Evolutionary conservation across 352 stramenopile genomes (phyloP), one percentile per base, ranked within the genome.

Genomic region (Phytophthora fragariaefolia): DNA sequence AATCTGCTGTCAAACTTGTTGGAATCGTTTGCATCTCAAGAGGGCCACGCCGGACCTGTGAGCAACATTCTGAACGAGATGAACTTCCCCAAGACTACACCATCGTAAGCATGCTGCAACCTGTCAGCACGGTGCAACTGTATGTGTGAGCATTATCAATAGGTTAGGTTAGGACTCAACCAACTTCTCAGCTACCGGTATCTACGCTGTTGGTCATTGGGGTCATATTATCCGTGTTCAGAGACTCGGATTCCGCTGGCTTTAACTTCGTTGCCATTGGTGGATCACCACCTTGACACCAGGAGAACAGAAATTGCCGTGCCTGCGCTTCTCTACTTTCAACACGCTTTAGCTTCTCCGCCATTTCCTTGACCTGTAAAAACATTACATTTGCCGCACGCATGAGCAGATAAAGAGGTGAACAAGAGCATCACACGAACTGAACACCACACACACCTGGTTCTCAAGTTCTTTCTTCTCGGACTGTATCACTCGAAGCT

Each of bases 1-100:
- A 90, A 96, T 66, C 54, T 96, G 70, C 63, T 96, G 42, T 88
- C 85, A 0, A 94, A 93, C 56, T 66, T 96, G 49, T 69, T 96
- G 17, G 87, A 93, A 53, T 95, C 85, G 8, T 79, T 96, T 38
- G 85, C 84, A 20, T 90, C 84, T 10, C 89, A 96, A 60, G 81
- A 92, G 22, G 87, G 85, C 6, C 58, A 84, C 20, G 78, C 82
- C 18, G 87, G 87, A 9, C 87, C 87, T 17, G 85, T 91, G 10
- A 91, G 69, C 62, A 94, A 83, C 54, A 91, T 96, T 55, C 61
- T 96, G 18, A 81, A 74, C 36, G 84, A 93, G 28, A 68, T 92
- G 55, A 76, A 67, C 49, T 79, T 83, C 40, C 67, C 70, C 2
- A 49, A 72, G 28, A 6, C 58, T 23, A 47, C 43, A 27, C 18